Evolutionary conservation across 495 filamentous ascomycete species (phyloP), one percentile per base, ranked within the genome.

Genomic region (Tetracladium marchalianum): DNA sequence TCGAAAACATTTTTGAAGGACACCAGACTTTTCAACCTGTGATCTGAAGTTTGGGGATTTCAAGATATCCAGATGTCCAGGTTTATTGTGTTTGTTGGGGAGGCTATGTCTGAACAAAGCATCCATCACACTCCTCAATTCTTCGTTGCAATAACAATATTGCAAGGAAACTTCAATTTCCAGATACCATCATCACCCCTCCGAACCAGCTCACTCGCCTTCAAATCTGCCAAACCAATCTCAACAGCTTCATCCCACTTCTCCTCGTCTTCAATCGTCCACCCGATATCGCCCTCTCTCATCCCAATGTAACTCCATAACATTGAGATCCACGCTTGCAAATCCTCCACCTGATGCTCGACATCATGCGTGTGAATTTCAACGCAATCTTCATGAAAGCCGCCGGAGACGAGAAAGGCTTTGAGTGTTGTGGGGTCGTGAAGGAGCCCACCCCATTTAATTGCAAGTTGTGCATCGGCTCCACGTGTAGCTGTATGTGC

Each of bases 201-300:
- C 35, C 6, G 3, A 27, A 27, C 22, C 22, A 27, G 7, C 22
- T 27, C 22, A 27, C 22, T 27, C 22, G 22, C 22, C 31, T 43
- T 16, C 37, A 58, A 19, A 34, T 49, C 12, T 43, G 54, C 24
- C 33, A 52, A 51, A 18, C 57, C 47, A 39, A 51, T 16, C 19
- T 48, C 52, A 16, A 59, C 38, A 2, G 51, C 56, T 50, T 62
- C 59, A 38, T 59, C 61, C 58, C 61, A 62, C 27, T 52, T 53
- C 42, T 59, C 59, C 44, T 61, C 62, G 46, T 62, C 59, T 4
- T 46, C 37, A 41, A 54, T 43, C 8, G 36, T 37, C 57, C 57
- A 60, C 8, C 39, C 49, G 11, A 13, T 40, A 8, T 48, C 18
- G 3, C 47, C 43, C 3, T 11, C 27, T 15, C 11, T 11, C 12